Percentiles rank a stretch among this genome's conserved stretches.
These are phyloP conservation scores for Clonostachys rhizophaga DNA, from an alignment of 2,329 filamentous ascomycete genomes.

Conservation along the genomic window DNA sequence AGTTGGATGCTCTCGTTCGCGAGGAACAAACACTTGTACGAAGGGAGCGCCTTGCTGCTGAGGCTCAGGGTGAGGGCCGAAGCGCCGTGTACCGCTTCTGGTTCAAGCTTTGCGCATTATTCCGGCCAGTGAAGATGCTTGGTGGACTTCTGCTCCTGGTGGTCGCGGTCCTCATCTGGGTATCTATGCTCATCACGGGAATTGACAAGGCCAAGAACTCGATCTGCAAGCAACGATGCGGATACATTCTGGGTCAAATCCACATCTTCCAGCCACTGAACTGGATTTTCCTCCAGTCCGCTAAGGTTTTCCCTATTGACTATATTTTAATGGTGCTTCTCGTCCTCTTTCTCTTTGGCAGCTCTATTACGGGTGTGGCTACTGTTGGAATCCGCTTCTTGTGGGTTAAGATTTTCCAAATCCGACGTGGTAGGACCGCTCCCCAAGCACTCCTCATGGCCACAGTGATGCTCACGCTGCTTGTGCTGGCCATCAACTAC, in stretches of 20 bases:
- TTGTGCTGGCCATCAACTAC: constrained; percentile 90
- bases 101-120: constrained; percentile 75
- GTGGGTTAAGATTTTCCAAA: constrained; percentile 90
- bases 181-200: constrained; percentile 90
- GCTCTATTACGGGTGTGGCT: constrained; percentile 81
- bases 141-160: constrained; percentile 76
- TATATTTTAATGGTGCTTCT: constrained; percentile 85
- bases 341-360: constrained; percentile 81
- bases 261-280: constrained; percentile 96
- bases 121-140: constrained; percentile 84
- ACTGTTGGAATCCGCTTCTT: constrained; percentile 91
- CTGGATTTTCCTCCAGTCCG: constrained; percentile 71
- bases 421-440: constrained; percentile 81
- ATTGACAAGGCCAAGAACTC: constrained; percentile 98
- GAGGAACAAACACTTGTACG: constrained; percentile 91
- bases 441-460: constrained; percentile 89
- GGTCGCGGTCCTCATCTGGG: constrained; percentile 72
- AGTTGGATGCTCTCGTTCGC: constrained; percentile 79
- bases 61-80: constrained; percentile 73
- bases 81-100: constrained; percentile 70
- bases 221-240: constrained; percentile 82
- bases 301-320: constrained; percentile 84
- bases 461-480: constrained; percentile 85
- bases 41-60: constrained; percentile 80
- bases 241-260: constrained; percentile 82